These are phyloP conservation scores for Chaetomiaceae sp. DNA, from an alignment of 2,329 filamentous ascomycete genomes.

Conservation along the genomic window DNA sequence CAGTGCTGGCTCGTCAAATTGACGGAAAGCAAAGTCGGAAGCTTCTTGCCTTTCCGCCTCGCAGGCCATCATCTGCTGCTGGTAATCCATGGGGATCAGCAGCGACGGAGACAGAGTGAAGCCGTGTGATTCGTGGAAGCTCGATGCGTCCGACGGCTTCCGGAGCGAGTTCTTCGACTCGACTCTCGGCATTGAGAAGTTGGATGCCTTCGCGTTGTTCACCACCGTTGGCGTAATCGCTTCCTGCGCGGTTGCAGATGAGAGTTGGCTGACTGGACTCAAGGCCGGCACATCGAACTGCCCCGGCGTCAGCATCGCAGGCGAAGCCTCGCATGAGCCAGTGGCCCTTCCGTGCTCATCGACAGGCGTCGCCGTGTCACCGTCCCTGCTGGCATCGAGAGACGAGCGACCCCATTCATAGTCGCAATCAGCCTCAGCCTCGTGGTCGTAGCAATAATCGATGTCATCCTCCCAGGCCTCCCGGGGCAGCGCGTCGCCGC, in stretches of 20 bases:
- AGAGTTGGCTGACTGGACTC: constrained; percentile 44
- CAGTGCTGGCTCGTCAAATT: constrained; percentile 32
- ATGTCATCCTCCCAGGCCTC: constrained; percentile 64
- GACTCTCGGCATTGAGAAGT: constrained; percentile 46
- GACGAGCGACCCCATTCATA: constrained; percentile 59
- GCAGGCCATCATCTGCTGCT: constrained; percentile 45
- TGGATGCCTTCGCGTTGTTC: constrained; percentile 35
- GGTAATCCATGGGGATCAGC: constrained; percentile 55
- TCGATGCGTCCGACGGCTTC: constrained; percentile 43
- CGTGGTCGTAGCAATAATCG: constrained; percentile 65
- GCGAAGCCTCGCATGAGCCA: constrained; percentile 18
- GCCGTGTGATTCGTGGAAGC: constrained; percentile 53
- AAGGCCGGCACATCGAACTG: constrained; percentile 41
- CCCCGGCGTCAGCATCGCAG: constrained; percentile 28
- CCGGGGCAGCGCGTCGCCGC: constrained; percentile 29
- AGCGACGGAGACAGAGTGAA: constrained; percentile 56
- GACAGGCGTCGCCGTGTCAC: constrained; percentile 24
- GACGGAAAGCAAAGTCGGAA: constrained; percentile 30
- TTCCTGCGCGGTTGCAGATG: constrained; percentile 36
- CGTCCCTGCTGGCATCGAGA: constrained; percentile 38
- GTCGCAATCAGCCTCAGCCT: constrained; percentile 59
- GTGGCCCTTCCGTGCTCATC: constrained; percentile 17
- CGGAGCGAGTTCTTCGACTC: constrained; percentile 32
- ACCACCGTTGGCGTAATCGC: constrained; percentile 39
- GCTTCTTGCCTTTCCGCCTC: constrained; percentile 31